These are phyloP conservation scores for Lichenothelia convexa DNA, from an alignment of 495 filamentous ascomycete species.

Conservation along the genomic window DNA sequence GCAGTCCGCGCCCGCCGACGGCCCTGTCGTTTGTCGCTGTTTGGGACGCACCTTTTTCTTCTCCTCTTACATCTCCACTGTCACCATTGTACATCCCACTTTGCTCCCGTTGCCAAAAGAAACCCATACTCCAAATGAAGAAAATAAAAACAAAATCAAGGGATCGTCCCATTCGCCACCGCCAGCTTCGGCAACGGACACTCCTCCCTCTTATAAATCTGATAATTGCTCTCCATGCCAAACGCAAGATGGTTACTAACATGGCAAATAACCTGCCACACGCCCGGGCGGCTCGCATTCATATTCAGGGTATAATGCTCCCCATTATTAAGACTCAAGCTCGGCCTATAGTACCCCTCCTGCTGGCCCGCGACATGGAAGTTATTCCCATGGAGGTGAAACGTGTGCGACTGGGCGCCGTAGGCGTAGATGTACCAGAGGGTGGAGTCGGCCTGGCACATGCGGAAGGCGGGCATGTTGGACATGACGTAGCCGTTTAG, in stretches of 20 bases:
- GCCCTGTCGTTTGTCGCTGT: no score
- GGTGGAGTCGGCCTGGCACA: constrained; percentile 8
- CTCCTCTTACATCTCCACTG: no score
- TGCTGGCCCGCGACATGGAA: neutral
- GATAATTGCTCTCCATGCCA: neutral
- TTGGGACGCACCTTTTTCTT: no score
- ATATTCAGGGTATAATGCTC: constrained; percentile 5
- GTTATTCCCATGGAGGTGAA: constrained; percentile 9
- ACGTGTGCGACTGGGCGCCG: constrained; percentile 3
- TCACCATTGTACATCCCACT: no score
- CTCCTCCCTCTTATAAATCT: neutral
- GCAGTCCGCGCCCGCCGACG: no score
- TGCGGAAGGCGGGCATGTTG: constrained; percentile 8
- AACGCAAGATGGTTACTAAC: neutral
- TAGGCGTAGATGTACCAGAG: constrained; percentile 9
- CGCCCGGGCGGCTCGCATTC: constrained; percentile 2
- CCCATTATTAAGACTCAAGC: constrained; percentile 5
- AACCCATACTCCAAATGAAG: no score
- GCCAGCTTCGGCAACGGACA: neutral
- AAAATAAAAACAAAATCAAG: no score
- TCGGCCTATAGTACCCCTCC: no score
- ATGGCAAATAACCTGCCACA: constrained; percentile 7
- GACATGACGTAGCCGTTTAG: constrained; percentile 10
- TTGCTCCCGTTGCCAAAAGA: no score
- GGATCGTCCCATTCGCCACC: no score